Evolutionary conservation across 257 asterid genomes (phyloP).

Genomic region (Rehmannia glutinosa): DNA sequence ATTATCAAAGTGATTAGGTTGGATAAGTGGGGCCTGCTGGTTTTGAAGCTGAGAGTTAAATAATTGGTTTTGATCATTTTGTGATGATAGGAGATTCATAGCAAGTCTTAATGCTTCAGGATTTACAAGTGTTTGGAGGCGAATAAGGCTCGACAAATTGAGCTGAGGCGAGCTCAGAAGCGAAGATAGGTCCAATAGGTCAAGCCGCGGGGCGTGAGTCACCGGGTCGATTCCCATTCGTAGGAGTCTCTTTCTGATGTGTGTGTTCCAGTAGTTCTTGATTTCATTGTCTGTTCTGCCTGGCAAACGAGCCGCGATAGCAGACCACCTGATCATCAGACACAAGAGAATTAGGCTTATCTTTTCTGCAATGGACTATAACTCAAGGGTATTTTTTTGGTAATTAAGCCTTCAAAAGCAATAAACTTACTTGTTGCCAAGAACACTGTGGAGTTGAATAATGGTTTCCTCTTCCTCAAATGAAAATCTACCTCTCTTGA

Average conservation of each 20-base stretch:
- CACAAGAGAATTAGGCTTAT: neutral
- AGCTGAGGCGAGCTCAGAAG: constrained; percentile 51
- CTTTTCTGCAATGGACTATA: too few relatives aligned
- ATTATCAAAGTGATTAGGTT: constrained; percentile 41
- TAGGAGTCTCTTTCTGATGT: constrained; percentile 68
- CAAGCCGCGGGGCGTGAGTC: constrained; percentile 77
- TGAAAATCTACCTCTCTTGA: constrained; percentile 80
- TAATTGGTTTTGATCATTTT: constrained; percentile 39
- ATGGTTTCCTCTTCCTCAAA: constrained; percentile 85
- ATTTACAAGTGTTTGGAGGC: constrained; percentile 65
- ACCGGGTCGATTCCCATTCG: constrained; percentile 80
- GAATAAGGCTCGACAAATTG: constrained; percentile 50
- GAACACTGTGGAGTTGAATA: constrained; percentile 74
- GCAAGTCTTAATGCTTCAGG: constrained; percentile 56
- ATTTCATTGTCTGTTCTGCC: constrained; percentile 89
- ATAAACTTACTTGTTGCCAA: constrained; percentile 73
- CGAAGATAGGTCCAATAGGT: constrained; percentile 57
- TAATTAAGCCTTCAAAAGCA: too few relatives aligned
- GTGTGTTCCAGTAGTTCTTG: constrained; percentile 90
- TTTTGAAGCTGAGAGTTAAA: constrained; percentile 29
- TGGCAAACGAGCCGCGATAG: constrained; percentile 73
- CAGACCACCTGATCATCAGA: constrained; percentile 65
- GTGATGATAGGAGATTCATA: constrained; percentile 35
- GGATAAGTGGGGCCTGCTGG: constrained; percentile 29
- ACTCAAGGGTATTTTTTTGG: too few relatives aligned